Evolutionary conservation across 2,329 filamentous ascomycete species (phyloP), one percentile per base, ranked within the genome.

Genomic region (Ceratocystis ficicola): DNA sequence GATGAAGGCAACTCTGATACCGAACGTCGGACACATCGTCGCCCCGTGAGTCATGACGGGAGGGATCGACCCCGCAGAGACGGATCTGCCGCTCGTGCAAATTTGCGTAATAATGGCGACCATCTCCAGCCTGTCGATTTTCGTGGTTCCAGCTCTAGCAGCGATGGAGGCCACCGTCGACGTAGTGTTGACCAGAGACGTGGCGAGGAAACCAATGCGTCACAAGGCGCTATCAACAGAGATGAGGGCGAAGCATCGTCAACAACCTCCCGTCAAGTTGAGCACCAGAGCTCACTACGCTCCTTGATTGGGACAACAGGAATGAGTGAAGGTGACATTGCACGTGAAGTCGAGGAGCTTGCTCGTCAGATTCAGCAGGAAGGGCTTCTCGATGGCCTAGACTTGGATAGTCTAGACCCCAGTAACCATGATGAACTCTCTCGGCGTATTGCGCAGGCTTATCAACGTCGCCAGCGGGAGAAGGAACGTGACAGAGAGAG

Each of bases 291-390:
- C 0, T 96, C 91, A 67, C 77, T 97, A 69, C 81, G 92, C 64
- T 95, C 89, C 8, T 77, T 97, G 67, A 85, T 97, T 67, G 92
- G 89, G 72, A 83, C 86, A 3, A 89, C 88, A 0, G 88, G 92
- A 69, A 80, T 89, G 66, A 89, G 89, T 70, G 85, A 87, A 59
- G 82, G 85, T 22, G 88, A 93, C 70, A 86, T 95, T 71, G 88
- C 96, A 73, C 85, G 88, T 68, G 91, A 96, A 73, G 95, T 96
- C 67, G 83, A 94, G 70, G 90, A 94, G 68, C 95, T 96, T 71
- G 83, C 95, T 70, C 84, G 90, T 55, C 90, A 95, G 73, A 96
- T 95, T 67, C 82, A 92, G 70, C 87, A 93, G 69, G 90, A 96
- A 72, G 91, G 93, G 0, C 77, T 96, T 22, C 76, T 96, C 44